These are phyloP conservation scores for Gynochthodes officinalis DNA, from an alignment of 257 asterid species.

Conservation along the genomic window DNA sequence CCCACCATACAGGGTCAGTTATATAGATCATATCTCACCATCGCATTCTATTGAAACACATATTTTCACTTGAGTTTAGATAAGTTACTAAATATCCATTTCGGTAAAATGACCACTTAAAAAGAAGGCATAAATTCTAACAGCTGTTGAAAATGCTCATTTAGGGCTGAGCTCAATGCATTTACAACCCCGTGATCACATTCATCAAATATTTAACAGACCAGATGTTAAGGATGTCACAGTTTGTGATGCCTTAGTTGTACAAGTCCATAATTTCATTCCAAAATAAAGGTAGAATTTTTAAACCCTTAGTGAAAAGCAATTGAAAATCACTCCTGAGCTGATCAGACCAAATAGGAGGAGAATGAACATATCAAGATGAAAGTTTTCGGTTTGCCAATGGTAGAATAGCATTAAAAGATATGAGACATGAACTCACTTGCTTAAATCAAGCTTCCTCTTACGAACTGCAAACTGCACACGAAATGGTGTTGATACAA, in stretches of 20 bases:
- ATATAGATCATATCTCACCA: no score
- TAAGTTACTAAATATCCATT: not conserved
- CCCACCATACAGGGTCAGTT: no score
- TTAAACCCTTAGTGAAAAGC: not conserved
- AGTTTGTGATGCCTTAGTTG: not conserved
- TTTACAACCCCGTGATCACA: not conserved
- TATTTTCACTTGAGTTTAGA: no score
- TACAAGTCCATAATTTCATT: not conserved
- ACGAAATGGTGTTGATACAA: conserved; percentile 81
- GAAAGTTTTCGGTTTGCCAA: not conserved
- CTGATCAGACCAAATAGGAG: not conserved
- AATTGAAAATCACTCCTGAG: not conserved
- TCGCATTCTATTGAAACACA: no score
- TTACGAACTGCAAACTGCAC: conserved; percentile 67
- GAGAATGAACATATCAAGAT: not conserved
- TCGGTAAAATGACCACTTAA: not conserved
- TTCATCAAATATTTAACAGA: not conserved
- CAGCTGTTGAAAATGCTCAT: not conserved
- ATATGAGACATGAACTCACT: conserved; percentile 41
- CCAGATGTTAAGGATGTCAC: not conserved
- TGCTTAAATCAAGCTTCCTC: conserved; percentile 86
- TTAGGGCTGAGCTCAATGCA: not conserved
- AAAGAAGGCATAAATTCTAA: not conserved
- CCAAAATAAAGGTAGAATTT: not conserved
- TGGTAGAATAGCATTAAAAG: not conserved